Evolutionary conservation across 345 rosid species (phyloP).

Genomic region (Brassica nigra): DNA sequence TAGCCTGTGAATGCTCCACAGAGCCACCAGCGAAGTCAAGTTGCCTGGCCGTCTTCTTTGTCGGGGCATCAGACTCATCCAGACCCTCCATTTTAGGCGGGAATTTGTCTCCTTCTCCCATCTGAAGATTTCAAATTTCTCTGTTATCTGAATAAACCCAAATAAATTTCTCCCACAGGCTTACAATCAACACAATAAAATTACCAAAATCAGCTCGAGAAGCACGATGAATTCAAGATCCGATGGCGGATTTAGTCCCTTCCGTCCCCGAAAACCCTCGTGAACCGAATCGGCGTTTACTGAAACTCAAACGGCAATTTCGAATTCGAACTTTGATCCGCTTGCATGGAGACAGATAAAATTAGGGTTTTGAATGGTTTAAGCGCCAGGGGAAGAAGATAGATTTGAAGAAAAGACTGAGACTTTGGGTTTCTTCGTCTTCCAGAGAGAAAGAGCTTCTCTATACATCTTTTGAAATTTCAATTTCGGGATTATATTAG

Average conservation of each 20-base stretch:
- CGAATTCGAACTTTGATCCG: constrained; percentile 19
- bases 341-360: not conserved
- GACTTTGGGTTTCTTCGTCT: constrained; percentile 39
- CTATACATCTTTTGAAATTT: constrained; percentile 80
- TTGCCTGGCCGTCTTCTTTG: constrained; percentile 79
- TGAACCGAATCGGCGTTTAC: constrained; percentile 21
- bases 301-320: constrained; percentile 39
- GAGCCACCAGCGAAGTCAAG: constrained; percentile 73
- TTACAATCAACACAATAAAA: not conserved
- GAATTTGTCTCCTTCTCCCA: constrained; percentile 73
- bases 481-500: constrained; percentile 57
- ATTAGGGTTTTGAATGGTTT: constrained; percentile 32
- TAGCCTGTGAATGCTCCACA: constrained; percentile 52
- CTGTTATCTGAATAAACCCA: constrained; percentile 22
- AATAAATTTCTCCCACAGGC: not conserved
- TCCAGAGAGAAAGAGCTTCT: constrained; percentile 38
- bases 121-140: constrained; percentile 31
- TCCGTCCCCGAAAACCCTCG: constrained; percentile 24
- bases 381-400: constrained; percentile 11
- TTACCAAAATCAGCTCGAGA: constrained; percentile 29
- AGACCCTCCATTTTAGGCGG: constrained; percentile 58
- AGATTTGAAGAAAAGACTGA: constrained; percentile 17
- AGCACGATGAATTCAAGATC: constrained; percentile 49
- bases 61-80: constrained; percentile 42
- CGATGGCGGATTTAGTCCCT: constrained; percentile 21